Percentiles rank a stretch among this genome's conserved stretches.
These are phyloP conservation scores for Sarocladiaceae sp. DNA, from an alignment of 2,329 filamentous ascomycete species.

Conservation along the genomic window DNA sequence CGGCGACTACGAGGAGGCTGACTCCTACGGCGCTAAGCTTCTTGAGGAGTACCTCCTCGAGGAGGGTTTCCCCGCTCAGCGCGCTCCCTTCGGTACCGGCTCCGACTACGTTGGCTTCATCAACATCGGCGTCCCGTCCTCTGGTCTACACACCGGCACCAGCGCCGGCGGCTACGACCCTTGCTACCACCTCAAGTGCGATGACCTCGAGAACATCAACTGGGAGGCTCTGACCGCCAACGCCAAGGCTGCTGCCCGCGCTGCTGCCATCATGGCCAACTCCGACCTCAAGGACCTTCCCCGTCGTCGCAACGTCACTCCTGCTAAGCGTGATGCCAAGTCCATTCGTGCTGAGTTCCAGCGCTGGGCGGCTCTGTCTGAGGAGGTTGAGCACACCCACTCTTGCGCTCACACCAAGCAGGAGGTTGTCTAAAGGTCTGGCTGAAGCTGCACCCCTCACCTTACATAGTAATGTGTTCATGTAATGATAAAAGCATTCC, in stretches of 20 bases:
- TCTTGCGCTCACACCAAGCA: constrained; percentile 4
- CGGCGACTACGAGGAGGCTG: constrained; percentile 22
- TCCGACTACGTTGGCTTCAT: constrained; percentile 36
- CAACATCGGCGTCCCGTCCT: constrained; percentile 29
- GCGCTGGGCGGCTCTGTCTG: constrained; percentile 4
- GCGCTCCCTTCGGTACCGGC: constrained; percentile 25
- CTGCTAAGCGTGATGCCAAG: constrained; percentile 4
- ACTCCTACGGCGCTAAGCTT: constrained; percentile 23
- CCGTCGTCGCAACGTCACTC: constrained; percentile 11
- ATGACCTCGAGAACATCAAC: constrained; percentile 36
- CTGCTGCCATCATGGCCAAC: constrained; percentile 33
- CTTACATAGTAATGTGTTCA: not conserved
- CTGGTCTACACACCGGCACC: constrained; percentile 33
- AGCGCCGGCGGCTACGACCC: constrained; percentile 25
- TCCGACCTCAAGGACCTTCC: constrained; percentile 19
- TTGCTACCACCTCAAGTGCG: constrained; percentile 37
- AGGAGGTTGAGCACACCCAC: constrained; percentile 7
- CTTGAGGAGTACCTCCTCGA: constrained; percentile 26
- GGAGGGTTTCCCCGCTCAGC: constrained; percentile 21
- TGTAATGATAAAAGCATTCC: not conserved
- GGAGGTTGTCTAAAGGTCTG: not conserved
- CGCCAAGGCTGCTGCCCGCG: constrained; percentile 49
- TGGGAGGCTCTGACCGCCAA: constrained; percentile 34
- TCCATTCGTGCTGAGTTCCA: not conserved
- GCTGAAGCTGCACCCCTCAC: not conserved